Percentiles rank a stretch among this genome's conserved stretches.
Conservation (phyloP, 1,139 yeast species). For the Geotrichum cucujoidarum region DNA sequence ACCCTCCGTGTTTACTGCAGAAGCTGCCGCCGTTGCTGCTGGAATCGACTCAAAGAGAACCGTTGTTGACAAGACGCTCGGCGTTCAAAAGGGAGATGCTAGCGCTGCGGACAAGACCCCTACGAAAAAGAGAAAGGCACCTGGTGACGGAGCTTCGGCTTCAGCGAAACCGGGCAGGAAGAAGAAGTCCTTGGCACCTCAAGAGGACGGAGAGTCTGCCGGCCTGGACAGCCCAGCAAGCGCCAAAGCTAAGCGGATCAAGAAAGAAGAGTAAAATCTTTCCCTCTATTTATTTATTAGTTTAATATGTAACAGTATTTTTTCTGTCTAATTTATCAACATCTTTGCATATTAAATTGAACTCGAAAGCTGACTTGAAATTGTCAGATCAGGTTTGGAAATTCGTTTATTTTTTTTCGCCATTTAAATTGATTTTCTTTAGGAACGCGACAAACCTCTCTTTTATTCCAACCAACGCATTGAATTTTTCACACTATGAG, state of each 20-base stretch:
- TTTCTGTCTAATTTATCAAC: no score
- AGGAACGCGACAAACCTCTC: no score
- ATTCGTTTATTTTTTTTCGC: no score
- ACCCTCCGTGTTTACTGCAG: slow-evolving; percentile 24
- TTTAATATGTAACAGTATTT: no score
- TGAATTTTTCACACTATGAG: not conserved
- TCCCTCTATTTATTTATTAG: not conserved
- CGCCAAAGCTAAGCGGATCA: slow-evolving; percentile 1
- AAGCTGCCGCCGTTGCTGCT: not conserved
- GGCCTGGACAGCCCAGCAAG: not conserved
- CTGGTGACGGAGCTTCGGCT: not conserved
- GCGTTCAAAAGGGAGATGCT: slow-evolving; percentile 1
- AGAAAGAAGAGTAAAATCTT: slow-evolving; percentile 9
- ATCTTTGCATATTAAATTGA: no score
- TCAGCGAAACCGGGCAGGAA: slow-evolving; percentile 7
- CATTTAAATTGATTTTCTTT: no score
- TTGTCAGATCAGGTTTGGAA: no score
- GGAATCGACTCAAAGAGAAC: slow-evolving; percentile 3
- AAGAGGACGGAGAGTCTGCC: not conserved
- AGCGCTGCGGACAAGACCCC: slow-evolving; percentile 1
- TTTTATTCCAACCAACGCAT: no score
- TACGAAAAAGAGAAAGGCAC: slow-evolving; percentile 6
- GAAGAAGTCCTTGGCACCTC: not conserved
- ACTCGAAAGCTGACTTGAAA: no score
- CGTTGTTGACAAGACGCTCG: not conserved